Evolutionary conservation across 192 early-diverging fungal species (phyloP).

Genomic region (Linnemannia schmuckeri): DNA sequence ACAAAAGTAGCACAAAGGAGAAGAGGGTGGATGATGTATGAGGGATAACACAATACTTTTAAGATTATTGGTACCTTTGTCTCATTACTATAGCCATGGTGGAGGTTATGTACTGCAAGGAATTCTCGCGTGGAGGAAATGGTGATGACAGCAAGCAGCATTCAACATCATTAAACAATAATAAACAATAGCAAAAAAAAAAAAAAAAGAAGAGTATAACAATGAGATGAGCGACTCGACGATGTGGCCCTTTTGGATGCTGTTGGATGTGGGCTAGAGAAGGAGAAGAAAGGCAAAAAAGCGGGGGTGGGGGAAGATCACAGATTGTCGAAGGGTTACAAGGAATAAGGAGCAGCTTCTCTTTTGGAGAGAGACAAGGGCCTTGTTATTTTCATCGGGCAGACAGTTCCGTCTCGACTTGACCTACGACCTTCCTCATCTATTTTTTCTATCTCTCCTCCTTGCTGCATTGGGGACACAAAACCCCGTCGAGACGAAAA

Average conservation of each 20-base stretch:
- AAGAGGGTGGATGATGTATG: background rate
- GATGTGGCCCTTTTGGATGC: background rate
- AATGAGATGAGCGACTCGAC: background rate
- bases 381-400: background rate
- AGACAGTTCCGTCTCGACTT: background rate
- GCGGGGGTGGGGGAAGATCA: background rate
- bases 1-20: background rate
- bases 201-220: no score
- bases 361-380: no score
- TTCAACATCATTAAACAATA: no score
- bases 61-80: background rate
- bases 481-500: background rate
- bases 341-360: conserved; percentile 9
- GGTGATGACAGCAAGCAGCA: background rate
- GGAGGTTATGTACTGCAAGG: conserved; percentile 13
- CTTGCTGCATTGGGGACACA: conserved; percentile 1
- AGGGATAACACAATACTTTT: background rate
- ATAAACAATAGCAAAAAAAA: background rate
- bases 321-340: conserved; percentile 1
- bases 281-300: background rate
- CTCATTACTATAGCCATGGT: background rate
- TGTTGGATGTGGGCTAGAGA: background rate
- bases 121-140: conserved; percentile 36
- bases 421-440: background rate
- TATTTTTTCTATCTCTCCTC: background rate